Base-by-base conservation (phyloP, 2,329 filamentous ascomycete genomes). In the Alternaria hordeiaustralica region DNA sequence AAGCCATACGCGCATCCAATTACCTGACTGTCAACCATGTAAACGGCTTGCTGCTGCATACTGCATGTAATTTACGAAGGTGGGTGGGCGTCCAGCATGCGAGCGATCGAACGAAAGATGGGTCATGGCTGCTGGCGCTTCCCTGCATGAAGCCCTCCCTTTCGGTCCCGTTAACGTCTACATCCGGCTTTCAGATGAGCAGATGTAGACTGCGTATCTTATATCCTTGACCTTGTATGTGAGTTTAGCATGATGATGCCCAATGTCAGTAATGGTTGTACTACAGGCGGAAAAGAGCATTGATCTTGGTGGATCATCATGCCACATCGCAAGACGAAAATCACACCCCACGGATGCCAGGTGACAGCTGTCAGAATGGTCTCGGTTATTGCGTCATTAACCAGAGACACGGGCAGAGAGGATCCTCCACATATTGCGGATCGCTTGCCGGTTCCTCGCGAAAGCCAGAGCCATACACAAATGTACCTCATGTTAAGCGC, bases 361-460 rank as follows among this genome's bases (percentile, higher is more conserved):
- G 20, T 53, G 49, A 53, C 49, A 50, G 13, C 44, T 23, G 58
- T 69, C 43, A 57, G 55, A 54, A 57, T 65, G 61, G 65, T 65
- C 64, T 13, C 53, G 51, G 56, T 51, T 49, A 63, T 75, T 74
- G 73, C 74, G 72, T 75, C 74, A 76, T 71, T 63, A 59, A 67
- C 62, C 64, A 70, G 47, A 59, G 64, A 63, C 64, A 67, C 69
- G 63, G 68, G 64, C 65, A 66, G 53, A 59, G 67, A 64, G 67
- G 72, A 65, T 75, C 69, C 68, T 71, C 66, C 71, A 70, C 69
- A 72, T 70, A 65, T 70, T 66, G 64, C 73, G 74, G 73, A 75
- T 74, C 70, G 69, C 58, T 66, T 71, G 65, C 74, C 74, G 74
- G 66, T 69, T 75, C 74, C 74, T 75, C 74, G 74, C 74, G 74